Base-by-base conservation (phyloP, 140 eudicot species). In the Stevia rebaudiana region DNA sequence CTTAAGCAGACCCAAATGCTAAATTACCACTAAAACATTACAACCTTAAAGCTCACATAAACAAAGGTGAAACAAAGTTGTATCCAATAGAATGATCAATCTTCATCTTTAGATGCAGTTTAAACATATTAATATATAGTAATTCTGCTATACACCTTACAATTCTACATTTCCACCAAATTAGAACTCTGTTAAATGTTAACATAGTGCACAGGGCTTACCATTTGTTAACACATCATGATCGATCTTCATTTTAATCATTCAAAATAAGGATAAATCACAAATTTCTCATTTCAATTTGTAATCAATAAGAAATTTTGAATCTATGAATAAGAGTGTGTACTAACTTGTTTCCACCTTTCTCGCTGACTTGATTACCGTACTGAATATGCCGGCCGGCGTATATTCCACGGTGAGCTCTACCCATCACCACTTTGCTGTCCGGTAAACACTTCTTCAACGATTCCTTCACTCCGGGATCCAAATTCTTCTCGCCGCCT, bases 341-440 rank as follows among this genome's bases (percentile, higher is more conserved):
- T 59, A 80, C 95, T 56, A 33, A 91, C 98, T 80, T 88, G 88
- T 91, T 91, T 70, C 98, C 98, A 49, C 98, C 98, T 61, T 85
- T 84, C 67, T 91, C 98, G 64, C 98, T 88, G 65, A 88, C 89
- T 17, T 67, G 79, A 58, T 87, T 87, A 40, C 98, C 98, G 61
- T 65, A 91, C 77, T 84, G 96, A 61, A 91, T 91, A 68, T 91
- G 98, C 18, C 95, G 92, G 56, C 98, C 98, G 47, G 96, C 96
- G 50, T 57, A 91, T 30, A 91, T 81, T 28, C 98, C 98, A 0
- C 98, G 96, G 57, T 91, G 82, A 17, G 98, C 98, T 48, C 98
- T 83, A 11, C 90, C 83, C 98, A 92, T 92, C 8, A 92, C 86
- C 37, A 92, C 85, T 61, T 85, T 88, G 37, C 67, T 79, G 11